Percentiles rank a stretch among this genome's conserved stretches.
phyloP scores from a whole-genome alignment of 1,139 yeast genomes.

The Zhuliangozyma parablackwelliae region DNA sequence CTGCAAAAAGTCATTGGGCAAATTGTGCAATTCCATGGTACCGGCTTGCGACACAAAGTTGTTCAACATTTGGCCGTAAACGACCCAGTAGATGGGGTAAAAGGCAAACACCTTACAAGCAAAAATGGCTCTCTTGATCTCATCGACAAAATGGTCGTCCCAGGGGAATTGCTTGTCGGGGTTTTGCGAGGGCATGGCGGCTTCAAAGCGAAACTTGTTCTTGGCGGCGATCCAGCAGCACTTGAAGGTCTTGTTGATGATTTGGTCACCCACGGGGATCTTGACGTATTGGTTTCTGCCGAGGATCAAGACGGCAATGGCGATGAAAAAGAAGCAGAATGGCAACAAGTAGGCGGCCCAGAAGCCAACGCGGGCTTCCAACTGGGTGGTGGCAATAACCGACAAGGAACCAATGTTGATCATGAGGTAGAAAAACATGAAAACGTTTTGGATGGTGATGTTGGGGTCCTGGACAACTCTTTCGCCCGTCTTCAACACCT shows the following conservation, averaged over 20 bases:
- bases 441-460: slow-evolving; percentile 39
- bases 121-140: slow-evolving; percentile 50
- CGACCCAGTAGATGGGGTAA: slow-evolving; percentile 65
- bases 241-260: slow-evolving; percentile 53
- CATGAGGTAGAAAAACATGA: slow-evolving; percentile 41
- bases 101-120: slow-evolving; percentile 63
- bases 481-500: slow-evolving; percentile 32
- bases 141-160: slow-evolving; percentile 61
- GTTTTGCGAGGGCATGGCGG: slow-evolving; percentile 51
- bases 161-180: slow-evolving; percentile 48
- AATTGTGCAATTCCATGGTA: slow-evolving; percentile 56
- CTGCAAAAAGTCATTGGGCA: slow-evolving; percentile 66
- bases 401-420: slow-evolving; percentile 39
- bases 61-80: slow-evolving; percentile 63
- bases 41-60: slow-evolving; percentile 66
- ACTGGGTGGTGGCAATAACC: slow-evolving; percentile 39
- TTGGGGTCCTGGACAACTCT: slow-evolving; percentile 38
- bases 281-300: slow-evolving; percentile 58
- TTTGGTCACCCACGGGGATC: slow-evolving; percentile 61
- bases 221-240: slow-evolving; percentile 42
- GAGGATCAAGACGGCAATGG: slow-evolving; percentile 47
- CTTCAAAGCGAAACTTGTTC: slow-evolving; percentile 48
- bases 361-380: slow-evolving; percentile 35
- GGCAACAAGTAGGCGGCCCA: slow-evolving; percentile 54
- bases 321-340: slow-evolving; percentile 62